Base-by-base conservation (phyloP, 805 yeast genomes). In the Candida bentonensis region DNA sequence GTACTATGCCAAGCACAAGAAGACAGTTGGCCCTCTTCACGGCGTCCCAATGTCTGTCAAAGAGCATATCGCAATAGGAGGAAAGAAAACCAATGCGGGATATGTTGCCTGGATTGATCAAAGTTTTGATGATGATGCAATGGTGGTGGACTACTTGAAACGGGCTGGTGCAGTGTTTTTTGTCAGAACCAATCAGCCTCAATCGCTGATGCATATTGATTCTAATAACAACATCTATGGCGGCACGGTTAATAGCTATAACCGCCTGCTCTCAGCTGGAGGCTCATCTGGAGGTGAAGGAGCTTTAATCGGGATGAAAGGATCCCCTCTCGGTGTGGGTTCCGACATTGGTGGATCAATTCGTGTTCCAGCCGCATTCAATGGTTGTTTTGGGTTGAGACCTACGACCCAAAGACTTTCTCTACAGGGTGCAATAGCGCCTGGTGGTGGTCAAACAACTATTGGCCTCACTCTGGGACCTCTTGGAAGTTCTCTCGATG, bases 41-140 rank as follows among this genome's bases (percentile, higher is more conserved):
- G 86, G 86, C 2, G 60, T 79, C 23, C 86, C 85, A 2, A 61
- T 78, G 23, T 75, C 82, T 0, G 63, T 78, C 45, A 78, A 78
- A 53, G 78, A 73, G 47, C 66, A 68, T 42, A 59, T 70, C 44
- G 64, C 69, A 45, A 52, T 76, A 43, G 61, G 61, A 43, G 79
- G 78, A 2, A 64, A 65, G 22, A 69, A 69, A 5, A 63, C 78
- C 3, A 57, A 73, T 15, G 59, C 72, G 49, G 81, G 79, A 3
- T 67, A 67, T 47, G 71, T 70, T 40, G 63, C 64, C 15, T 65
- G 60, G 52, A 57, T 67, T 15, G 36, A 30, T 15, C 36, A 30
- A 17, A 30, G 7, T 4, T 61, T 61, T 40, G 56, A 64, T 41
- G 45, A 62, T 15, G 59, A 53, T 23, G 53, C 70, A 3, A 59